Evolutionary conservation across 2,329 filamentous ascomycete genomes (phyloP).

Genomic region (Monosporascus cannonballus): DNA sequence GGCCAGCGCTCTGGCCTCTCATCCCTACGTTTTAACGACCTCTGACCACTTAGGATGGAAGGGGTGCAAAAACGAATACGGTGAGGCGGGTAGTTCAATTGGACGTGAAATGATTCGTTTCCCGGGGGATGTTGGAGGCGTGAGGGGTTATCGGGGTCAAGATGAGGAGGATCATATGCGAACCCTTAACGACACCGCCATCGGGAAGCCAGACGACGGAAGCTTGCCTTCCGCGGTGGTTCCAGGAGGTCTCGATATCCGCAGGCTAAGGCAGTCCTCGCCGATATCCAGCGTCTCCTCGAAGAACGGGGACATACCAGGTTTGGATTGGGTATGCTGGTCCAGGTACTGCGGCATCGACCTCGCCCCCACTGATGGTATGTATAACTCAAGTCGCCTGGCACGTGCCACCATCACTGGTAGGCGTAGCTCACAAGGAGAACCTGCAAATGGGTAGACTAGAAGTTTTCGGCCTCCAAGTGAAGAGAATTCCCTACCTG

Average conservation of each 20-base stretch:
- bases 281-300: constrained; percentile 15
- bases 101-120: constrained; percentile 23
- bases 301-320: constrained; percentile 18
- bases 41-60: constrained; percentile 18
- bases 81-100: constrained; percentile 21
- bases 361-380: constrained; percentile 11
- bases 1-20: constrained; percentile 18
- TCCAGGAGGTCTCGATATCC: constrained; percentile 18
- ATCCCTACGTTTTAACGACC: constrained; percentile 21
- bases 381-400: constrained; percentile 9
- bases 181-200: constrained; percentile 22
- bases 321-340: constrained; percentile 22
- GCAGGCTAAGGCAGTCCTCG: constrained; percentile 22
- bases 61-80: constrained; percentile 25
- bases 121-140: constrained; percentile 7
- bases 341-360: constrained; percentile 17
- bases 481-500: too few relatives aligned
- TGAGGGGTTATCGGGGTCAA: constrained; percentile 17
- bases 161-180: constrained; percentile 18
- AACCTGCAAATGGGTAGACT: too few relatives aligned
- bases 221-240: constrained; percentile 11
- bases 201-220: constrained; percentile 20
- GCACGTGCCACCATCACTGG: too few relatives aligned
- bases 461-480: too few relatives aligned
- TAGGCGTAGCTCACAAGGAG: too few relatives aligned